These are phyloP conservation scores for Alternaria sp. DNA, from an alignment of 2,329 filamentous ascomycete species.

Conservation along the genomic window DNA sequence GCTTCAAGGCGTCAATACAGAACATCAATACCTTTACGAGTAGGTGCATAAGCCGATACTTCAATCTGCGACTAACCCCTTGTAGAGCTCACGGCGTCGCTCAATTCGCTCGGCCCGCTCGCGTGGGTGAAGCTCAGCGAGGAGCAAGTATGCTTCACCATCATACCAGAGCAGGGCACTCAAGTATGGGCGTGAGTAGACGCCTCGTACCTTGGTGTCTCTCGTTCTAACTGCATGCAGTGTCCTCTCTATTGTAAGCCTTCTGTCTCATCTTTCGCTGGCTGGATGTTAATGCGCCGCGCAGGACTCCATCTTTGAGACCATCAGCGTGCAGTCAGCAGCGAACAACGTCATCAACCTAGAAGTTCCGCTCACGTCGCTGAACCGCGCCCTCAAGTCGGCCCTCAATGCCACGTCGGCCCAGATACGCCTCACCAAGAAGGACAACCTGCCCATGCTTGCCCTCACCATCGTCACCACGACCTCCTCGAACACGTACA, in stretches of 20 bases:
- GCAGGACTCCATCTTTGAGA: slow-evolving; percentile 86
- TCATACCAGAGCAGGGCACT: slow-evolving; percentile 91
- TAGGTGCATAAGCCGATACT: slow-evolving; percentile 35
- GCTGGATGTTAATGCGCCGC: slow-evolving; percentile 18
- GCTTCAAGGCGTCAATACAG: slow-evolving; percentile 60
- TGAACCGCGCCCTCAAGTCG: slow-evolving; percentile 91
- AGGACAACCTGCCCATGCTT: slow-evolving; percentile 83
- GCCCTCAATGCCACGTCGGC: slow-evolving; percentile 82
- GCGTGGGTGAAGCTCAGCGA: slow-evolving; percentile 91
- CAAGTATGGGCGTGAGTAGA: slow-evolving; percentile 89
- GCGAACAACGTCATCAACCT: slow-evolving; percentile 93
- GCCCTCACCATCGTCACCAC: slow-evolving; percentile 89
- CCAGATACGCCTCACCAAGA: slow-evolving; percentile 89
- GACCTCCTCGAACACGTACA: slow-evolving; percentile 58
- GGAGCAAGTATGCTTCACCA: slow-evolving; percentile 88
- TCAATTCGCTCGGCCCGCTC: slow-evolving; percentile 75
- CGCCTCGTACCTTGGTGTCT: slow-evolving; percentile 14
- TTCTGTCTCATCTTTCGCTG: slow-evolving; percentile 24
- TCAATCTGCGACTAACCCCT: not conserved
- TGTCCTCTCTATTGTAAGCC: slow-evolving; percentile 51
- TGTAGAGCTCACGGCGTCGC: slow-evolving; percentile 66
- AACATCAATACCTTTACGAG: slow-evolving; percentile 61
- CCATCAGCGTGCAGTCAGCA: slow-evolving; percentile 86
- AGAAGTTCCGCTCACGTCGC: slow-evolving; percentile 85
- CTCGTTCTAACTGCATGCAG: slow-evolving; percentile 38